Evolutionary conservation across 2,329 filamentous ascomycete species (phyloP).

Genomic region (Colletotrichum scovillei): DNA sequence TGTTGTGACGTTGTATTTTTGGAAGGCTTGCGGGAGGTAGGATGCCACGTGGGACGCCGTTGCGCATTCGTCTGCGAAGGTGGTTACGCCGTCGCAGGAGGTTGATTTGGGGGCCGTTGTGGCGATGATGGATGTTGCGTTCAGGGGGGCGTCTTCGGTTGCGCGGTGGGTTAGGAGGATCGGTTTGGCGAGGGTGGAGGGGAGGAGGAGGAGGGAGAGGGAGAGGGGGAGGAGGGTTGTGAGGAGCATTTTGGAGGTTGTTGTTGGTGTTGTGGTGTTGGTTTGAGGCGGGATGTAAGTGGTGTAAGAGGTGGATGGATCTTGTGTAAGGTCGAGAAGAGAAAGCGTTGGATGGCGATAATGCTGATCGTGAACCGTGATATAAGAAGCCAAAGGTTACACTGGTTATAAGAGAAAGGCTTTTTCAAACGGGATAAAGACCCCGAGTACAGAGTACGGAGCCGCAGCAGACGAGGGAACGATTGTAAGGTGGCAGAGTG

Average conservation of each 20-base stretch:
- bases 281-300: conserved; percentile 15
- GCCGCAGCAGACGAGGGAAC: neutral
- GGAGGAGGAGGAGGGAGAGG: conserved; percentile 43
- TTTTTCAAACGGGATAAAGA: neutral
- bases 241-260: conserved; percentile 42
- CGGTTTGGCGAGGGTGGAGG: conserved; percentile 41
- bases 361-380: conserved; percentile 9
- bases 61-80: conserved; percentile 68
- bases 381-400: conserved; percentile 1
- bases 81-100: conserved; percentile 59
- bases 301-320: conserved; percentile 35
- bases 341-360: neutral
- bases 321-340: neutral
- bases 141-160: neutral
- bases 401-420: neutral
- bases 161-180: conserved; percentile 25
- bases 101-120: conserved; percentile 68
- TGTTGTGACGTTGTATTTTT: conserved; percentile 64
- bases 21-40: conserved; percentile 66
- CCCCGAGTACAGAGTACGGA: neutral
- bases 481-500: conserved; percentile 15
- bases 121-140: conserved; percentile 54
- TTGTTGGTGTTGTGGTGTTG: too few relatives aligned
- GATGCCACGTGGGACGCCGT: conserved; percentile 72
- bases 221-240: conserved; percentile 40